Percentiles rank a stretch among this genome's conserved stretches.
phyloP scores from a whole-genome alignment of 2,329 filamentous ascomycete genomes.

The Colletotrichum coccodes region DNA sequence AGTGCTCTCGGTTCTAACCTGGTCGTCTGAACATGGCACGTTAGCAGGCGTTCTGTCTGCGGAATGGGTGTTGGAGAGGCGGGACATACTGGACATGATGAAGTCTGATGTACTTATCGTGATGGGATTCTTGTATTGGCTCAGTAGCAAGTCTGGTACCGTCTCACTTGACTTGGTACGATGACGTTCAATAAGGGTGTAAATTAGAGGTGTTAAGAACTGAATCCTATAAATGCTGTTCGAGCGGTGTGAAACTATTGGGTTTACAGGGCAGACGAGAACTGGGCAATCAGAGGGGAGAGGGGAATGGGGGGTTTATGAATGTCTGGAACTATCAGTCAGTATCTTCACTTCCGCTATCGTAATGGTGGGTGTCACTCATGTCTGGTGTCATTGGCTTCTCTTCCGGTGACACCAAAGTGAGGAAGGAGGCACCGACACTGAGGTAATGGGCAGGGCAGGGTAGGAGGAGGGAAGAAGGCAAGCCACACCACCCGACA shows the following conservation, averaged over 20 bases:
- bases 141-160: neutral
- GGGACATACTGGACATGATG: conserved; percentile 18
- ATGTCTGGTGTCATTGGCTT: neutral
- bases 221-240: neutral
- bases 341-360: neutral
- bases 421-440: neutral
- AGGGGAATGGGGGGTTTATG: neutral
- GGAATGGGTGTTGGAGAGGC: too few relatives aligned
- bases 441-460: neutral
- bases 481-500: neutral
- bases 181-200: neutral
- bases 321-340: neutral
- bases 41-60: neutral
- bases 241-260: neutral
- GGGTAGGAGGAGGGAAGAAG: neutral
- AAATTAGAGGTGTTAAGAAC: neutral
- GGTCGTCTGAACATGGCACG: conserved; percentile 1
- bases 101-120: neutral
- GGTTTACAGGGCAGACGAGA: neutral
- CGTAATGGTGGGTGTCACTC: neutral
- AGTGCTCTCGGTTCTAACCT: conserved; percentile 15
- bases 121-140: neutral
- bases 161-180: neutral
- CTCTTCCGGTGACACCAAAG: neutral
- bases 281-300: neutral